phyloP scores from a whole-genome alignment of 352 stramenopile species.

The Halophytophthora polymorphica region DNA sequence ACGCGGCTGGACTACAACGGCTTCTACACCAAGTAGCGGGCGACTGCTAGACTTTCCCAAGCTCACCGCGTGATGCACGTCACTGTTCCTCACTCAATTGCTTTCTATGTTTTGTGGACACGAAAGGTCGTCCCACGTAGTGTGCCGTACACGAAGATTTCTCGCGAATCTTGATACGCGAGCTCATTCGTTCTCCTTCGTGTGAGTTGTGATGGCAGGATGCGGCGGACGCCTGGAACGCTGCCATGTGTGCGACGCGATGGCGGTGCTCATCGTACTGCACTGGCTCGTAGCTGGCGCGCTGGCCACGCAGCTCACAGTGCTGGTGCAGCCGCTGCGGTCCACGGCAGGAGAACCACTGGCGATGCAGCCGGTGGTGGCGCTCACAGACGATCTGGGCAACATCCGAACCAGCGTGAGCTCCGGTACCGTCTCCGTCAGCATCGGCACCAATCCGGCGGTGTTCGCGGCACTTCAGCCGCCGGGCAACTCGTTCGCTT shows the following conservation, averaged over 20 bases:
- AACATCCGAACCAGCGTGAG: slow-evolving; percentile 71
- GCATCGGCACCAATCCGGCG: slow-evolving; percentile 50
- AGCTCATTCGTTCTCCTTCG: too few relatives aligned
- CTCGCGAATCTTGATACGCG: background rate
- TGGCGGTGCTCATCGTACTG: slow-evolving; percentile 7
- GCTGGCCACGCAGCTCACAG: slow-evolving; percentile 37
- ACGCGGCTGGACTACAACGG: slow-evolving; percentile 66
- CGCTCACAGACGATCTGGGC: slow-evolving; percentile 70
- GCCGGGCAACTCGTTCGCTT: slow-evolving; percentile 43
- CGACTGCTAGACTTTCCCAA: too few relatives aligned
- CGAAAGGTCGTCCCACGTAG: slow-evolving; percentile 22
- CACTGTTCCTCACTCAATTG: too few relatives aligned
- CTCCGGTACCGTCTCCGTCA: slow-evolving; percentile 47
- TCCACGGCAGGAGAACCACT: slow-evolving; percentile 63
- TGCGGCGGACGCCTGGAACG: slow-evolving; percentile 7
- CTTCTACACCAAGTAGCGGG: slow-evolving; percentile 72
- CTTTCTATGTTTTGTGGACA: background rate
- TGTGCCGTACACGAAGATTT: slow-evolving; percentile 13
- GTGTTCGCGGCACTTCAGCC: slow-evolving; percentile 52
- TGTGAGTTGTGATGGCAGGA: slow-evolving; percentile 24
- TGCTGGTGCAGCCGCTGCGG: slow-evolving; percentile 66
- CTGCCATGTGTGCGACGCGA: slow-evolving; percentile 1
- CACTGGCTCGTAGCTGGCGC: slow-evolving; percentile 2
- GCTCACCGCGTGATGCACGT: background rate
- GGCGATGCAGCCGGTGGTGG: slow-evolving; percentile 57